A percentile compares a stretch with the other conserved stretches of the same genome.
Conservation (phyloP, 306 rosid species). For the Vicia sativa region DNA sequence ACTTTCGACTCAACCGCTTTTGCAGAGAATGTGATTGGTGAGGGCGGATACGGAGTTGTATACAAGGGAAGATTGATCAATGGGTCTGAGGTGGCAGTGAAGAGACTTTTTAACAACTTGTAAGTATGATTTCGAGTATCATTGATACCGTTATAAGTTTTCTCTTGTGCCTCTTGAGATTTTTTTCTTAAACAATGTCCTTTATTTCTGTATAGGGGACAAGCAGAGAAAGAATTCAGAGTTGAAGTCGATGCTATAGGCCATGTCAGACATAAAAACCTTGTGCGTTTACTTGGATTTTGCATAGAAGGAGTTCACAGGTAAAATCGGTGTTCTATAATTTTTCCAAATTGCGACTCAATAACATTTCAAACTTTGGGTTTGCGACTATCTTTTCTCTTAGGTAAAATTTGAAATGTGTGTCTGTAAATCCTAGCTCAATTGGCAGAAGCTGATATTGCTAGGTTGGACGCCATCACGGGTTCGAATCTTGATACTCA, state of each 20-base stretch:
- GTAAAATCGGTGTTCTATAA: constrained; percentile 44
- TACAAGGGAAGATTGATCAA: constrained; percentile 81
- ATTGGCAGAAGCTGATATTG: too few relatives aligned
- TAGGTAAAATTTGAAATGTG: not conserved
- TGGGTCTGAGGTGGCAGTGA: constrained; percentile 97
- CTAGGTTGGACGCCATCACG: too few relatives aligned
- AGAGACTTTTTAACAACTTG: constrained; percentile 88
- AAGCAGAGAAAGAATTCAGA: constrained; percentile 95
- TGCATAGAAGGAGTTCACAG: constrained; percentile 96
- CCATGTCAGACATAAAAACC: constrained; percentile 92
- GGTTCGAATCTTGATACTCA: too few relatives aligned
- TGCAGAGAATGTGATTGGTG: constrained; percentile 79
- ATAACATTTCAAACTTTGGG: constrained; percentile 4
- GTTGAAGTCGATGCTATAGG: constrained; percentile 99
- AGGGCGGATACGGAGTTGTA: constrained; percentile 97
- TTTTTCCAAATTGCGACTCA: not conserved
- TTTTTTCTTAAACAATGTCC: constrained; percentile 11
- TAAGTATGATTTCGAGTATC: constrained; percentile 49
- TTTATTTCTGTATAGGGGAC: constrained; percentile 62
- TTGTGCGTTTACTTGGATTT: constrained; percentile 88
- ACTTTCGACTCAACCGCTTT: constrained; percentile 76
- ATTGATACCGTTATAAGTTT: constrained; percentile 18
- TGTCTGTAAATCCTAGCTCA: too few relatives aligned
- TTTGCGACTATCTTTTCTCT: not conserved
- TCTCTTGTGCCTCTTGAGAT: not conserved